Conservation (phyloP, 306 rosid genomes). For the Clitoria ternatea region DNA sequence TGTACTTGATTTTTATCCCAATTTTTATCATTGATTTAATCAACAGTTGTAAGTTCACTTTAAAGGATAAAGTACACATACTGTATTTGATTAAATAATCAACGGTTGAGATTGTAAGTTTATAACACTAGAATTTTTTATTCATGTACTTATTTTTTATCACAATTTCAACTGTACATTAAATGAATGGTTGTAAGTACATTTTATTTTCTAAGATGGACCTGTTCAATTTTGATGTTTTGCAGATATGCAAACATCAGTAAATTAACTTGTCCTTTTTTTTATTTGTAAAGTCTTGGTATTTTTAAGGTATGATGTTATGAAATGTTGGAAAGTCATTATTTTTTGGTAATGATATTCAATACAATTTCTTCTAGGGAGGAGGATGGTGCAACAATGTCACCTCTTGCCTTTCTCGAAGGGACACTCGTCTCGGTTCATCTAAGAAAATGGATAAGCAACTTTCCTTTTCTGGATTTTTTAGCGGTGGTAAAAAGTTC, state of each 20-base stretch:
- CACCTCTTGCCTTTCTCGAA: slow-evolving; percentile 60
- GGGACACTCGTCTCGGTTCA: slow-evolving; percentile 74
- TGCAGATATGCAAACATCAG: not conserved
- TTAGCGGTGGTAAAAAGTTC: slow-evolving; percentile 46
- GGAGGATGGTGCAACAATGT: slow-evolving; percentile 95
- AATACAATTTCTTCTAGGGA: slow-evolving; percentile 49
- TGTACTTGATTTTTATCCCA: too few relatives aligned
- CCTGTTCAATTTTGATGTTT: too few relatives aligned
- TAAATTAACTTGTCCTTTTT: not conserved
- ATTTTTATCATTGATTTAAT: too few relatives aligned
- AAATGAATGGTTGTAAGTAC: too few relatives aligned
- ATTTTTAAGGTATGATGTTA: not conserved
- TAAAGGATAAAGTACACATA: too few relatives aligned
- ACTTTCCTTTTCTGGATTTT: slow-evolving; percentile 64
- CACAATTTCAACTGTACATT: too few relatives aligned
- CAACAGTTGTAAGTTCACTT: too few relatives aligned
- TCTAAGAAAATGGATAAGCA: slow-evolving; percentile 54
- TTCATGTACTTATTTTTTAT: too few relatives aligned
- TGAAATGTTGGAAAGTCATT: not conserved
- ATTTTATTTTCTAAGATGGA: too few relatives aligned
- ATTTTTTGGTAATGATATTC: not conserved
- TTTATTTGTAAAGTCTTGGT: not conserved
- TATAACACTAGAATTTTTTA: too few relatives aligned
- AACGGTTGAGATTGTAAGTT: too few relatives aligned
- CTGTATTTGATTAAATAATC: too few relatives aligned